Base-by-base conservation (phyloP, 2,329 filamentous ascomycete species). In the Plenodomus lindquistii region DNA sequence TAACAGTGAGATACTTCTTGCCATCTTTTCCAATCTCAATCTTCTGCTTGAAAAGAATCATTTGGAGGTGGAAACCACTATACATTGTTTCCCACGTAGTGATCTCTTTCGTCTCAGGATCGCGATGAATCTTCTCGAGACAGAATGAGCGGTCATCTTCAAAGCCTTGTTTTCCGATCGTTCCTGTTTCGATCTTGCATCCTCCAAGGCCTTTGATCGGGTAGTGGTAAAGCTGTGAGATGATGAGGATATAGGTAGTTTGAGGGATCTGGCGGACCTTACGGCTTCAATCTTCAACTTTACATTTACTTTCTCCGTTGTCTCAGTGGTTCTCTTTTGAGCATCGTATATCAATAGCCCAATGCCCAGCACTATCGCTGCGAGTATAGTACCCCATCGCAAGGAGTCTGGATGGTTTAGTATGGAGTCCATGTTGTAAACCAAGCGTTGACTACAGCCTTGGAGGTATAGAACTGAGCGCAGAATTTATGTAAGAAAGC, bases 71-170 rank as follows among this genome's bases (percentile, higher is more conserved):
- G 35, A 54, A 56, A 3, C 55, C 50, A 11, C 53, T 59, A 36
- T 52, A 54, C 45, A 56, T 52, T 2, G 55, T 59, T 39, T 54
- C 44, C 17, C 45, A 50, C 11, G 17, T 15, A 22, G 39, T 48
- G 4, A 50, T 44, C 17, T 52, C 46, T 18, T 48, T 44, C 6
- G 44, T 51, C 9, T 51, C 40, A 10, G 44, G 40, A 36, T 57
- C 46, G 17, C 51, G 54, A 24, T 57, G 46, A n/a, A 55, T 42
- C 37, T 50, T 47, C 27, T 59, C 40, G 2, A 57, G 44, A 21
- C 50, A 57, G 21, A 57, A 59, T 3, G 49, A 47, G 15, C 51
- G 51, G 29, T 55, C 51, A 38, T 57, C 46, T 46, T 50, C 48
- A 19, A 55, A 52, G 10, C 50, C 51, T 37, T 53, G 47, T 3